phyloP scores from a whole-genome alignment of 2,329 filamentous ascomycete species.

The Xylariaceae sp. region DNA sequence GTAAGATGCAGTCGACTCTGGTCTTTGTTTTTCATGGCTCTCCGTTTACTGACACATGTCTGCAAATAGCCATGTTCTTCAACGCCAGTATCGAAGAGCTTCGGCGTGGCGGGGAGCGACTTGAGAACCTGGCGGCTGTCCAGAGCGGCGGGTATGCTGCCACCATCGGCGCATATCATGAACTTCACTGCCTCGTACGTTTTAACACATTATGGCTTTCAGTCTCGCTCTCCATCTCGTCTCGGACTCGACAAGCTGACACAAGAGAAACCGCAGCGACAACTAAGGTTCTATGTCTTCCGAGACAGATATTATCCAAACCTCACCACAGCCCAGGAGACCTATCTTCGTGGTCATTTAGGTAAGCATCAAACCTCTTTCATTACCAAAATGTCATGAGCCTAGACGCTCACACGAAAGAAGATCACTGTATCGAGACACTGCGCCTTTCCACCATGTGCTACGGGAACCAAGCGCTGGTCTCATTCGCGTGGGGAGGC shows the following conservation, averaged over 20 bases:
- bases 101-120: background rate
- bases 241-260: background rate
- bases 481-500: conserved; percentile 12
- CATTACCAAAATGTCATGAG: too few relatives aligned
- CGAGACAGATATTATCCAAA: conserved; percentile 14
- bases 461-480: conserved; percentile 8
- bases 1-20: background rate
- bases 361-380: conserved; percentile 1
- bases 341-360: conserved; percentile 10
- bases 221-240: background rate
- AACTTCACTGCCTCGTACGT: conserved; percentile 16
- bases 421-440: conserved; percentile 17
- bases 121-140: conserved; percentile 1
- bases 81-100: conserved; percentile 10
- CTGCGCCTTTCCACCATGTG: conserved; percentile 16
- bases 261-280: conserved; percentile 3
- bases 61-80: conserved; percentile 7
- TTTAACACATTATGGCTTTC: background rate
- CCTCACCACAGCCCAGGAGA: conserved; percentile 4
- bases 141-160: conserved; percentile 10
- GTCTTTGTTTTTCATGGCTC: background rate
- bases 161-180: conserved; percentile 16
- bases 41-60: too few relatives aligned
- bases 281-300: conserved; percentile 16
- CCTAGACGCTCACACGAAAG: too few relatives aligned